Percentiles rank a stretch among this genome's conserved stretches.
These are phyloP conservation scores for Nicotiana tomentosiformis DNA, from an alignment of 257 asterid species.

Conservation along the genomic window DNA sequence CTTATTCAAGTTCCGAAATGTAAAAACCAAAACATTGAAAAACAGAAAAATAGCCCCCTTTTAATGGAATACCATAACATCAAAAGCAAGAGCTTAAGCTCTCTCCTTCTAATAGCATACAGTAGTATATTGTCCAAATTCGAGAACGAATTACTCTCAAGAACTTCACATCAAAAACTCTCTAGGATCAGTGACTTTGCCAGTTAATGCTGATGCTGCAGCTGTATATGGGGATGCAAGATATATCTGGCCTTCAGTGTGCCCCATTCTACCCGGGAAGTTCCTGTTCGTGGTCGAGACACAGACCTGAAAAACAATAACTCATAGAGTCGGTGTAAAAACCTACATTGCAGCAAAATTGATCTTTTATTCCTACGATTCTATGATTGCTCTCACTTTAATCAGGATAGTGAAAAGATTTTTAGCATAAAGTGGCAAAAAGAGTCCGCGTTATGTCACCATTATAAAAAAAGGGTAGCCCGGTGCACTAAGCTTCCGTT, in stretches of 20 bases:
- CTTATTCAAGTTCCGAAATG: not conserved
- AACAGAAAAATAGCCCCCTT: not conserved
- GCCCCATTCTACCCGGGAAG: slow-evolving; percentile 97
- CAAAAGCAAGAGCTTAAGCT: not conserved
- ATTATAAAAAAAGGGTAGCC: too few relatives aligned
- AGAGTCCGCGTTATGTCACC: too few relatives aligned
- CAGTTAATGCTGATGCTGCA: slow-evolving; percentile 29
- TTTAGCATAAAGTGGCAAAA: too few relatives aligned
- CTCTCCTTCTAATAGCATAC: not conserved
- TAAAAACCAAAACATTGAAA: not conserved
- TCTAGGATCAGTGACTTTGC: slow-evolving; percentile 85
- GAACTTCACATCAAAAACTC: slow-evolving; percentile 59
- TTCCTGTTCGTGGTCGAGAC: slow-evolving; percentile 86
- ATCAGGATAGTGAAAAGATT: not conserved
- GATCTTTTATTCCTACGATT: not conserved
- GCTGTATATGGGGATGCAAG: slow-evolving; percentile 20
- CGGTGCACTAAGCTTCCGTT: too few relatives aligned
- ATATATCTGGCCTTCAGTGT: slow-evolving; percentile 87
- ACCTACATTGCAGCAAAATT: not conserved
- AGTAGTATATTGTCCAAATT: not conserved
- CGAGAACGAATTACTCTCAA: not conserved
- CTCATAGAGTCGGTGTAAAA: not conserved
- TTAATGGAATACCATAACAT: not conserved
- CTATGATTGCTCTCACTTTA: not conserved
- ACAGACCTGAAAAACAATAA: slow-evolving; percentile 46